Evolutionary conservation across 1,284 basidiomycete genomes (phyloP).

Genomic region (Pyrrhoderma noxium): DNA sequence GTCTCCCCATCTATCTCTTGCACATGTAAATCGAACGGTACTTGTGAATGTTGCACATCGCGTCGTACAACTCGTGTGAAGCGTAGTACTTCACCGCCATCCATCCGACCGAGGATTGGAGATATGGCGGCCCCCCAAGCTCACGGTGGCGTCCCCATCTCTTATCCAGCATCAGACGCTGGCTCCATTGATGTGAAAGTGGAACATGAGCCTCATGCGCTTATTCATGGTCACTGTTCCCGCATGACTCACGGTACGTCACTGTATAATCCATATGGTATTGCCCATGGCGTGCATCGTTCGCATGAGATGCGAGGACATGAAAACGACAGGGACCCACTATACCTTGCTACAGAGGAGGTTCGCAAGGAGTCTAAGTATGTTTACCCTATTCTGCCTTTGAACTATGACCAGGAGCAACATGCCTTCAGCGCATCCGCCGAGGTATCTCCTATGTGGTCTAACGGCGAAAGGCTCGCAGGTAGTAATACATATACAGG

Average conservation of each 20-base stretch:
- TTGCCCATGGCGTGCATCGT: conserved; percentile 13
- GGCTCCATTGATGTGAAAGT: too few relatives aligned
- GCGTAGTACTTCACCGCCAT: conserved; percentile 12
- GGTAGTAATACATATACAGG: not conserved
- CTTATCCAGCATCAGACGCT: conserved; percentile 3
- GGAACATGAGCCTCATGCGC: conserved; percentile 2
- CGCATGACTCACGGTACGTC: conserved; percentile 15
- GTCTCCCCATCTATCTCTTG: conserved; percentile 29
- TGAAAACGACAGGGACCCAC: not conserved
- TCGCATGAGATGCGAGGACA: conserved; percentile 8
- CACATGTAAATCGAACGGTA: conserved; percentile 33
- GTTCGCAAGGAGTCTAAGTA: not conserved
- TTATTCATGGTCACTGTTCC: conserved; percentile 12
- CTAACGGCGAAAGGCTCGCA: conserved; percentile 4
- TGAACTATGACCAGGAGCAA: conserved; percentile 7
- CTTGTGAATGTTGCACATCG: conserved; percentile 49
- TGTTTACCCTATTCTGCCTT: conserved; percentile 1
- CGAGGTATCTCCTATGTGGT: conserved; percentile 4
- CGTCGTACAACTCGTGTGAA: conserved; percentile 20
- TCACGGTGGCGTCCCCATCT: not conserved
- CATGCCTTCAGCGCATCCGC: not conserved
- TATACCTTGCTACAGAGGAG: not conserved
- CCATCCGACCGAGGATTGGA: conserved; percentile 6
- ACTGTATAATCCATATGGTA: conserved; percentile 15
- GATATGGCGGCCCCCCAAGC: conserved; percentile 8